These are phyloP conservation scores for Brasilioporus rufonigricans DNA, from an alignment of 768 basidiomycete genomes.

Conservation along the genomic window DNA sequence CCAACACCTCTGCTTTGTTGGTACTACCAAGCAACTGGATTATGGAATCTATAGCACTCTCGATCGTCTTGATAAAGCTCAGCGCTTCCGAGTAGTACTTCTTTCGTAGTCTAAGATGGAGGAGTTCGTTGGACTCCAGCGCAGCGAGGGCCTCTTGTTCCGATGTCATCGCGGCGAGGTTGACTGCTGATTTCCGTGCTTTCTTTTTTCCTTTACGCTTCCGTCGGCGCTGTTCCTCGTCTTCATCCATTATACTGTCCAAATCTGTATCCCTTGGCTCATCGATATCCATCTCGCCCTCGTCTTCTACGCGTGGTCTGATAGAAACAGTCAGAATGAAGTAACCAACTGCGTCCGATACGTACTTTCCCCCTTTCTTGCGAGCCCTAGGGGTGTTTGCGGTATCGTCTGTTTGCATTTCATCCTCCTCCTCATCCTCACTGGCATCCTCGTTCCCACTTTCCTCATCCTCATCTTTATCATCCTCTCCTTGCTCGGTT, in stretches of 20 bases:
- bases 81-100: conserved; percentile 87
- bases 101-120: conserved; percentile 69
- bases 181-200: conserved; percentile 66
- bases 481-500: conserved; percentile 38
- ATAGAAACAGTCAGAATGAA: conserved; percentile 8
- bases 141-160: conserved; percentile 72
- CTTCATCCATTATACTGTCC: conserved; percentile 39
- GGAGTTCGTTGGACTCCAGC: conserved; percentile 62
- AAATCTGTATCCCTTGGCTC: conserved; percentile 36
- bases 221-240: conserved; percentile 30
- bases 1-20: conserved; percentile 79
- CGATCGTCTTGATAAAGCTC: conserved; percentile 71
- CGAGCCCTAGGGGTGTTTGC: conserved; percentile 26
- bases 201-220: conserved; percentile 46
- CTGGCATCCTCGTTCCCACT: conserved; percentile 35
- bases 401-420: conserved; percentile 26
- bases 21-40: conserved; percentile 82
- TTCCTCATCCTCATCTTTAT: conserved; percentile 32
- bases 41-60: conserved; percentile 67
- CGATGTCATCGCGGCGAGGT: conserved; percentile 65
- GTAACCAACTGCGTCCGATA: background rate
- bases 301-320: conserved; percentile 30
- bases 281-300: conserved; percentile 62
- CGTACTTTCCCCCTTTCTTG: conserved; percentile 33
- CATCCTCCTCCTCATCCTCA: conserved; percentile 32